phyloP scores from a whole-genome alignment of 768 basidiomycete species.

The Lactarius indigo region DNA sequence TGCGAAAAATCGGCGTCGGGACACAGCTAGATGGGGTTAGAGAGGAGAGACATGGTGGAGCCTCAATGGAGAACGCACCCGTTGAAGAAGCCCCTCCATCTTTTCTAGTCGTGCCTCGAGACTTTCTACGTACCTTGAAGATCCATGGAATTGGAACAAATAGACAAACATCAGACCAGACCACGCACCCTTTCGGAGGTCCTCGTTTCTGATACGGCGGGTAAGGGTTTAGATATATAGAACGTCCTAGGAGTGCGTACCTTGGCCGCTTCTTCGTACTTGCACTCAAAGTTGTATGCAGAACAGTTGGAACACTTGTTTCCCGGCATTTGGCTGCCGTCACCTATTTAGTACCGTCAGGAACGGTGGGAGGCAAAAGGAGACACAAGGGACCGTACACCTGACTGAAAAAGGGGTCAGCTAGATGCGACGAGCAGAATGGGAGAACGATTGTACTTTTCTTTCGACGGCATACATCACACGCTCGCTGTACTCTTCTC shows the following conservation, averaged over 20 bases:
- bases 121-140: constrained; percentile 36
- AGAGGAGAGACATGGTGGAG: neutral
- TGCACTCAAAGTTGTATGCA: constrained; percentile 56
- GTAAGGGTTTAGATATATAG: neutral
- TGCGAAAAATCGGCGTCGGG: constrained; percentile 60
- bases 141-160: neutral
- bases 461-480: constrained; percentile 79
- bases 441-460: constrained; percentile 54
- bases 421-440: neutral
- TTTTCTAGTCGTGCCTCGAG: constrained; percentile 43
- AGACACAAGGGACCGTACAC: constrained; percentile 42
- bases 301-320: constrained; percentile 64
- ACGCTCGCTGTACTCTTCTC: constrained; percentile 70
- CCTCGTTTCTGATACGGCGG: constrained; percentile 44
- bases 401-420: constrained; percentile 44
- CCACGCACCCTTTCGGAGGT: constrained; percentile 55
- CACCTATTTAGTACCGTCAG: constrained; percentile 39
- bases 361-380: neutral
- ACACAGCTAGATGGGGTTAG: constrained; percentile 44
- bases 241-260: constrained; percentile 33
- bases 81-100: constrained; percentile 39
- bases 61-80: constrained; percentile 28
- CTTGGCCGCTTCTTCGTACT: constrained; percentile 67
- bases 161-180: neutral
- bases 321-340: constrained; percentile 64